Base-by-base conservation (phyloP, 495 filamentous ascomycete genomes). In the Aspergillus sparsus region DNA sequence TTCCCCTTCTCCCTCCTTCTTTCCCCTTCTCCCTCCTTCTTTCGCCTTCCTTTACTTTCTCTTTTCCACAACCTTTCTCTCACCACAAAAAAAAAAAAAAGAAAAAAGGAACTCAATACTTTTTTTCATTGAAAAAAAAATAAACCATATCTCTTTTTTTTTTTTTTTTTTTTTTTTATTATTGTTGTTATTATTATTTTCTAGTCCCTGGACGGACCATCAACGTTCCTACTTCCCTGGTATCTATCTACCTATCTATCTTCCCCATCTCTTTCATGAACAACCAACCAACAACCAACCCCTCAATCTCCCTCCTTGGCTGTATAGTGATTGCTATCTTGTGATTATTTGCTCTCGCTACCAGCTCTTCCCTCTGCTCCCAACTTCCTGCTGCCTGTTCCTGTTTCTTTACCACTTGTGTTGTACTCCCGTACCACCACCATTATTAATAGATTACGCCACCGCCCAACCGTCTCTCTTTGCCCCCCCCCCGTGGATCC, bases 371-470 rank as follows among this genome's bases (percentile, higher is more conserved):
- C 44, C 15, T 46, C n/a, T 46, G 12, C 10, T 51, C 44, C 32
- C 13, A n/a, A n/a, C n/a, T 15, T 31, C 44, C 21, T 49, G 57
- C 57, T 60, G 57, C 57, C 50, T 60, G 49, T 53, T 57, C 59
- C 54, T 57, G 50, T n/a, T 54, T 49, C 50, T 58, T 33, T 15
- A 32, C 11, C 36, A 54, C 37, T 46, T 46, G 44, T 46, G 21
- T 34, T 41, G 27, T 47, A 46, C 55, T 32, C 52, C 46, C 16
- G n/a, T n/a, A n/a, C n/a, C n/a, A n/a, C n/a, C n/a, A n/a, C 51
- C 44, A 63, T 63, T 66, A 63, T 57, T 67, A 62, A 62, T 62
- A 60, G 55, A 64, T 64, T 60, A 64, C 59, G 62, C 65, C 60
- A 67, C 61, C 62, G 41, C 57, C 47, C 58, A 45, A 54, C 53